Percentiles rank a stretch among this genome's conserved stretches.
These are phyloP conservation scores for Boletus chippewaensis DNA, from an alignment of 1,284 basidiomycete genomes.

Conservation along the genomic window DNA sequence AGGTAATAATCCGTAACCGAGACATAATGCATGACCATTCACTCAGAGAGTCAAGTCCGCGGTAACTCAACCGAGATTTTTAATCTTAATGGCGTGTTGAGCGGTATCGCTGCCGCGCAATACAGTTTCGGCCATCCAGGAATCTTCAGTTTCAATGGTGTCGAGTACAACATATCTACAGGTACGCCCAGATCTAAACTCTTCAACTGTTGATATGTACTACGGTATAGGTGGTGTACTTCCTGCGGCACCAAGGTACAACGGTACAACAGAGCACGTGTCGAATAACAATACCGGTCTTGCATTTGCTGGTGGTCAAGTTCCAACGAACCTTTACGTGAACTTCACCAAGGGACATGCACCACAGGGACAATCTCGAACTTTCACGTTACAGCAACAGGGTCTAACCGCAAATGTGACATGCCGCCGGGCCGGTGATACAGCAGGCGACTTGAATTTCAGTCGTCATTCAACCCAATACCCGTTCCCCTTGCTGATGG, in stretches of 20 bases:
- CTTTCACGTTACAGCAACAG: slow-evolving; percentile 13
- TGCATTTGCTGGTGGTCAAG: slow-evolving; percentile 8
- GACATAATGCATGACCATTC: neutral
- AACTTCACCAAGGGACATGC: neutral
- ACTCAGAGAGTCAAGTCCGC: slow-evolving; percentile 2
- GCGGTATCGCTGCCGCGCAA: slow-evolving; percentile 16
- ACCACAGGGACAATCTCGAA: neutral
- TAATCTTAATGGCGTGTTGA: slow-evolving; percentile 9
- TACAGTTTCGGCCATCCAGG: slow-evolving; percentile 8
- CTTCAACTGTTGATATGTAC: neutral
- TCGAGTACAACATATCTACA: slow-evolving; percentile 15
- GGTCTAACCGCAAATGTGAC: slow-evolving; percentile 15
- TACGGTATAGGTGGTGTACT: slow-evolving; percentile 13
- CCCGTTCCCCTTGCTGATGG: slow-evolving; percentile 6
- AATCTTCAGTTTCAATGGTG: slow-evolving; percentile 18
- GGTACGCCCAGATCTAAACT: slow-evolving; percentile 1
- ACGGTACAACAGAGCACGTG: neutral
- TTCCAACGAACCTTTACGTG: slow-evolving; percentile 3
- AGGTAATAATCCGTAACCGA: neutral
- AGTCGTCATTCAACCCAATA: slow-evolving; percentile 1
- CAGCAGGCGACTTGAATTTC: neutral
- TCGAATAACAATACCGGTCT: slow-evolving; percentile 4
- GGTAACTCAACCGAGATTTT: slow-evolving; percentile 14
- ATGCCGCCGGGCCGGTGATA: neutral
- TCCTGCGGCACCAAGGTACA: slow-evolving; percentile 7